Conservation (phyloP, 768 basidiomycete species). For the Lactarius quietus region DNA sequence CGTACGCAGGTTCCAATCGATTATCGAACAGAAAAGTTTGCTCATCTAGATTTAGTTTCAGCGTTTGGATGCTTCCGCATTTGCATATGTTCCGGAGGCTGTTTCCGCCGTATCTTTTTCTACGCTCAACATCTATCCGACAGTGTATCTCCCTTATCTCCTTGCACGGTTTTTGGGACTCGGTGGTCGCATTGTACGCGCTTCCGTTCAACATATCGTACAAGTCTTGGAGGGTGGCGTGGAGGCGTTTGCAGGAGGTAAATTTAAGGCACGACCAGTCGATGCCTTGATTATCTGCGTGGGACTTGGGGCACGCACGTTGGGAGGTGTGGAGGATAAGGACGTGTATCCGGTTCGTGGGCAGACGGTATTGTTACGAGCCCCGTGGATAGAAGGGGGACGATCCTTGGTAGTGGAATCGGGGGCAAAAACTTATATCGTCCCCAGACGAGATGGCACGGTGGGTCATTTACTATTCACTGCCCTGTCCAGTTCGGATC, state of each 20-base stretch:
- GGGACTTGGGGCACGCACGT: slow-evolving; percentile 54
- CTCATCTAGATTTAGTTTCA: slow-evolving; percentile 35
- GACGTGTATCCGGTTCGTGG: slow-evolving; percentile 47
- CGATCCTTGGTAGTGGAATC: slow-evolving; percentile 40
- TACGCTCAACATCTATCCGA: slow-evolving; percentile 65
- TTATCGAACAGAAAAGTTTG: not conserved
- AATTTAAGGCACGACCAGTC: slow-evolving; percentile 20
- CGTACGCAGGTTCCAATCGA: slow-evolving; percentile 25
- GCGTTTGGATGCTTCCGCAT: slow-evolving; percentile 39
- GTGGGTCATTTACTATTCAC: slow-evolving; percentile 32
- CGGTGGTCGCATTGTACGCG: slow-evolving; percentile 62
- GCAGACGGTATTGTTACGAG: slow-evolving; percentile 42
- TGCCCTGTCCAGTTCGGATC: not conserved
- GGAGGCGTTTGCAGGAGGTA: slow-evolving; percentile 26
- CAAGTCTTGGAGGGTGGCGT: slow-evolving; percentile 64
- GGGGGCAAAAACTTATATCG: slow-evolving; percentile 56
- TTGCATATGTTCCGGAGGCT: slow-evolving; percentile 37
- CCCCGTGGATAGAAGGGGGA: slow-evolving; percentile 54
- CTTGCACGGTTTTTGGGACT: slow-evolving; percentile 50
- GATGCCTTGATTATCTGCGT: slow-evolving; percentile 67
- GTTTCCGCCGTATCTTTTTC: slow-evolving; percentile 55
- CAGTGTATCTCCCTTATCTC: slow-evolving; percentile 62
- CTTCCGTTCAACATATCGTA: slow-evolving; percentile 60
- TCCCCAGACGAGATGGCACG: slow-evolving; percentile 56
- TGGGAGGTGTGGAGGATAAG: slow-evolving; percentile 51